Evolutionary conservation across 1,284 basidiomycete species (phyloP).

Genomic region (Phellinidium pouzarii): DNA sequence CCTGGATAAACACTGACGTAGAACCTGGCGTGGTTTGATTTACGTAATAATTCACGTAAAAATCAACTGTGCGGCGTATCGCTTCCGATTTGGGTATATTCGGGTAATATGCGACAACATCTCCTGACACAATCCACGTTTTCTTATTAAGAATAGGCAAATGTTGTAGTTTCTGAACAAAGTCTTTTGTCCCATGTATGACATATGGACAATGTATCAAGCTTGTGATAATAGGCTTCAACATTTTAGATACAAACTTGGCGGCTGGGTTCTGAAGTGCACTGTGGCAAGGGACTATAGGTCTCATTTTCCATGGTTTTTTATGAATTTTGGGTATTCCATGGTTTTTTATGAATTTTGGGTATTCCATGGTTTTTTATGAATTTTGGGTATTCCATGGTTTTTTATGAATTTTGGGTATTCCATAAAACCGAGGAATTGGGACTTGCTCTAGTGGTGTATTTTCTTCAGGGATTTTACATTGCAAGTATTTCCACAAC

Average conservation of each 20-base stretch:
- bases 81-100: conserved; percentile 22
- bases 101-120: conserved; percentile 31
- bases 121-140: conserved; percentile 26
- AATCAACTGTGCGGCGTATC: no score
- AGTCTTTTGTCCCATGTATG: conserved; percentile 28
- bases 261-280: conserved; percentile 29
- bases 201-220: conserved; percentile 20
- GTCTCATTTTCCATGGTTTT: conserved; percentile 22
- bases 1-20: no score
- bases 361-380: conserved; percentile 25
- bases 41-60: no score
- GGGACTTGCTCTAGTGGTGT: neutral
- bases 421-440: conserved; percentile 28
- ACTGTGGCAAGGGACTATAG: conserved; percentile 31
- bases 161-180: conserved; percentile 26
- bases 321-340: conserved; percentile 23
- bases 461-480: neutral
- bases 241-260: conserved; percentile 28
- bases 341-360: conserved; percentile 12
- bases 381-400: conserved; percentile 22
- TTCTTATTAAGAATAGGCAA: conserved; percentile 14
- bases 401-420: conserved; percentile 20
- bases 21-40: no score
- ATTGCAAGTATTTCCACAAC: neutral
- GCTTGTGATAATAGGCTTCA: conserved; percentile 28